Evolutionary conservation across 2,329 filamentous ascomycete species (phyloP).

Genomic region (Dactylonectria macrodidyma): DNA sequence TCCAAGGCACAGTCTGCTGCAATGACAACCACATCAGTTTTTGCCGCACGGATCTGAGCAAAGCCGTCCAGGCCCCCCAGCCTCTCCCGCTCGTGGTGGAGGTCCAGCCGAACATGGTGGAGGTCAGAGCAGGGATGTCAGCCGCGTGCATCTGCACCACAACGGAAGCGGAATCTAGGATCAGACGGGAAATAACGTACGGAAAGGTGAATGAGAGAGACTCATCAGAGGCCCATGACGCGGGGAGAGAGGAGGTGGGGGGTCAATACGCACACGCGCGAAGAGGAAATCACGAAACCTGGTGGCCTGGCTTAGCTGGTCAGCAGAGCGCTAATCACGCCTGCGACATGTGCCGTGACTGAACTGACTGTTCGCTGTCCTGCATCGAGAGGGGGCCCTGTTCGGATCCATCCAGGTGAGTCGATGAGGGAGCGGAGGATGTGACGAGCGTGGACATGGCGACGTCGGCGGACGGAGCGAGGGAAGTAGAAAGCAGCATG

Average conservation of each 20-base stretch:
- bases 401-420: constrained; percentile 28
- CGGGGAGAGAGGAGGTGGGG: neutral
- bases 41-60: constrained; percentile 29
- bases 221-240: constrained; percentile 7
- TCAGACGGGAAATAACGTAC: constrained; percentile 15
- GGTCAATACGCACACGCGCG: neutral
- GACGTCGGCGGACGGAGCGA: constrained; percentile 2
- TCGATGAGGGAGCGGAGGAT: constrained; percentile 7
- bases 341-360: constrained; percentile 12
- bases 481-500: neutral
- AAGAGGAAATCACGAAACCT: neutral
- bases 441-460: neutral
- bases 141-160: constrained; percentile 37
- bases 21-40: constrained; percentile 10
- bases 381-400: constrained; percentile 21
- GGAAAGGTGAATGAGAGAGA: constrained; percentile 4
- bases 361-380: constrained; percentile 15
- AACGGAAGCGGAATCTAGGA: constrained; percentile 31
- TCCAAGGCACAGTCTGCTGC: neutral
- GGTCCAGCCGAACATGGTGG: constrained; percentile 18
- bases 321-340: neutral
- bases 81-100: constrained; percentile 21
- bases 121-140: constrained; percentile 20
- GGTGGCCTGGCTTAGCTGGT: neutral
- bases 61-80: constrained; percentile 8